Conservation (phyloP, 2,329 filamentous ascomycete genomes). For the Graphilbum ipis-grandicollis region DNA sequence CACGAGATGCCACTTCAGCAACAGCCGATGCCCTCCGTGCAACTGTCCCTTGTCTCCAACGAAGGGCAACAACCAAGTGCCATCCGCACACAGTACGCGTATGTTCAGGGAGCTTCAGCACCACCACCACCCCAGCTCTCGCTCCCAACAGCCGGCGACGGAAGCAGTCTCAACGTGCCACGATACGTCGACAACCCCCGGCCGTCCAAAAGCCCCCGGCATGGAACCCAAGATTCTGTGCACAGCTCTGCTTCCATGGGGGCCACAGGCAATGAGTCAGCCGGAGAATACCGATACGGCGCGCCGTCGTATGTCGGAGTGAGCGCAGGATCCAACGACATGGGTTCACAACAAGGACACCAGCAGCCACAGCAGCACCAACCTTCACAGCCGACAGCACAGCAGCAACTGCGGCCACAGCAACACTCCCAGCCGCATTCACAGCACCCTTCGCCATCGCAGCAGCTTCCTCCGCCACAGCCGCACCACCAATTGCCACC, state of each 20-base stretch:
- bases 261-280: conserved; percentile 27
- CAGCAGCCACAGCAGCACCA: conserved; percentile 2
- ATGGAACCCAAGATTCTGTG: conserved; percentile 34
- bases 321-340: conserved; percentile 15
- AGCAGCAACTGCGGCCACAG: conserved; percentile 1
- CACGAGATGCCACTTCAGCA: conserved; percentile 36
- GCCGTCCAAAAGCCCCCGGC: conserved; percentile 38
- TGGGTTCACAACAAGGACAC: conserved; percentile 16
- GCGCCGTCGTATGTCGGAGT: conserved; percentile 23
- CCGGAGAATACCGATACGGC: conserved; percentile 41
- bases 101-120: conserved; percentile 31
- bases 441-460: conserved; percentile 5
- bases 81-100: conserved; percentile 37
- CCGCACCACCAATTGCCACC: conserved; percentile 4
- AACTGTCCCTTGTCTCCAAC: conserved; percentile 29
- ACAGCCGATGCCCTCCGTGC: conserved; percentile 35
- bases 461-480: conserved; percentile 6
- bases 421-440: conserved; percentile 8
- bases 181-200: conserved; percentile 40
- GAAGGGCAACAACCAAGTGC: conserved; percentile 27
- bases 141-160: conserved; percentile 18
- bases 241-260: conserved; percentile 29
- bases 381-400: conserved; percentile 1
- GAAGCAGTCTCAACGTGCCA: conserved; percentile 32
- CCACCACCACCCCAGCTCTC: conserved; percentile 33